Conservation (phyloP, 306 rosid genomes). For the Vigna hirtella region DNA sequence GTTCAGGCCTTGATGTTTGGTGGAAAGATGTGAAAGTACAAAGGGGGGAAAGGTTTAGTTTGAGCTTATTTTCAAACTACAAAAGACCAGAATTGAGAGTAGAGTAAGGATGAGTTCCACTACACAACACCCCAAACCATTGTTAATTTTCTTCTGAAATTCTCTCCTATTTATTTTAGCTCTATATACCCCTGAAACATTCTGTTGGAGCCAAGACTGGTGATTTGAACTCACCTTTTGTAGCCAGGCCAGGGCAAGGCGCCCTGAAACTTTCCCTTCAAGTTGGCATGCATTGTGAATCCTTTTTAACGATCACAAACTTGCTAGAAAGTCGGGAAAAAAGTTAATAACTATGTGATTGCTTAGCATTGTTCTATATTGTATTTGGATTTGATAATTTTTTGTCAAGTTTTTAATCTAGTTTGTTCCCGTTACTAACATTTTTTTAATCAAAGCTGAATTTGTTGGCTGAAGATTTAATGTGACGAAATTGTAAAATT, state of each 20-base stretch:
- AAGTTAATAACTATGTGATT: not conserved
- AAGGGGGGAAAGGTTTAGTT: slow-evolving; percentile 14
- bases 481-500: not conserved
- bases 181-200: not conserved
- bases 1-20: slow-evolving; percentile 21
- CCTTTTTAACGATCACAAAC: not conserved
- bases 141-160: slow-evolving; percentile 26
- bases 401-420: not conserved
- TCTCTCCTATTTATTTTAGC: not conserved
- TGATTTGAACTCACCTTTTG: slow-evolving; percentile 15
- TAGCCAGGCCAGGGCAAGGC: not conserved
- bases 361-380: slow-evolving; percentile 30
- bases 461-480: not conserved
- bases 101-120: slow-evolving; percentile 2
- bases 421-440: not conserved
- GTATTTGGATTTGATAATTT: not conserved
- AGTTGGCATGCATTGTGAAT: slow-evolving; percentile 3
- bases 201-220: slow-evolving; percentile 31
- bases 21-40: not conserved
- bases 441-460: not conserved
- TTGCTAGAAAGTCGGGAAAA: not conserved
- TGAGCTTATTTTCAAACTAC: slow-evolving; percentile 29
- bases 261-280: slow-evolving; percentile 4
- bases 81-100: slow-evolving; percentile 24
- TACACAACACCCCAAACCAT: slow-evolving; percentile 1